Percentiles rank a stretch among this genome's conserved stretches.
Evolutionary conservation across 257 asterid genomes (phyloP).

Genomic region (Solanum infundibuliforme): DNA sequence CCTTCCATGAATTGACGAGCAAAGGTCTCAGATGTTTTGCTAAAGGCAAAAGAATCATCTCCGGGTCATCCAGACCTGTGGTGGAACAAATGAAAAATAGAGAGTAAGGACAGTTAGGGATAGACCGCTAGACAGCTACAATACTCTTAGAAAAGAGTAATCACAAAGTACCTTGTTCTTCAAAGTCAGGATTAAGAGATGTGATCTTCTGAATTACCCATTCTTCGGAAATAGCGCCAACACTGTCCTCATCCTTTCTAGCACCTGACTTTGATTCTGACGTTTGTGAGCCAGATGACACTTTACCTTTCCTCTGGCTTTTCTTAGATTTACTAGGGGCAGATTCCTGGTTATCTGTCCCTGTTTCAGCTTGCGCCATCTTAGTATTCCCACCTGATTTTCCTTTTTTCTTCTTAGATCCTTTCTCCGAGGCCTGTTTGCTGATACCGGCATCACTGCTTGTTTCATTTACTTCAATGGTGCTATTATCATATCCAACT

Average conservation of each 20-base stretch:
- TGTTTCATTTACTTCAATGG: constrained; percentile 40
- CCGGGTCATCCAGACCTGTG: constrained; percentile 53
- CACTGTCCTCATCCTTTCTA: constrained; percentile 56
- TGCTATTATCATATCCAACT: background rate
- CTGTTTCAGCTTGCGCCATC: constrained; percentile 45
- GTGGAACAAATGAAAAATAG: background rate
- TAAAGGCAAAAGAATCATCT: constrained; percentile 69
- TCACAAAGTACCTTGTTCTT: constrained; percentile 56
- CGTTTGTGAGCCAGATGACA: constrained; percentile 35
- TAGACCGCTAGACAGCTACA: background rate
- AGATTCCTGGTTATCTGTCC: constrained; percentile 46
- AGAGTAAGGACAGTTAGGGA: background rate
- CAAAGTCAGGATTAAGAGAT: constrained; percentile 74
- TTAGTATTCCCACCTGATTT: constrained; percentile 57
- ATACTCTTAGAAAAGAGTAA: background rate
- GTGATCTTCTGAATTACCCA: constrained; percentile 57
- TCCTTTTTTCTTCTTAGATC: constrained; percentile 80
- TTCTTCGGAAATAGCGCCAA: constrained; percentile 60
- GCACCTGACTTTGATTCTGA: constrained; percentile 52
- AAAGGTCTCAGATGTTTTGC: constrained; percentile 74
- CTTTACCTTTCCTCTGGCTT: constrained; percentile 69
- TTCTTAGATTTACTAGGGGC: constrained; percentile 62
- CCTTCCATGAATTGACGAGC: constrained; percentile 79
- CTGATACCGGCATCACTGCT: constrained; percentile 37
- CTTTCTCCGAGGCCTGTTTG: constrained; percentile 58